Base-by-base conservation (phyloP, 768 basidiomycete genomes). In the Lepiota brunneoincarnata region DNA sequence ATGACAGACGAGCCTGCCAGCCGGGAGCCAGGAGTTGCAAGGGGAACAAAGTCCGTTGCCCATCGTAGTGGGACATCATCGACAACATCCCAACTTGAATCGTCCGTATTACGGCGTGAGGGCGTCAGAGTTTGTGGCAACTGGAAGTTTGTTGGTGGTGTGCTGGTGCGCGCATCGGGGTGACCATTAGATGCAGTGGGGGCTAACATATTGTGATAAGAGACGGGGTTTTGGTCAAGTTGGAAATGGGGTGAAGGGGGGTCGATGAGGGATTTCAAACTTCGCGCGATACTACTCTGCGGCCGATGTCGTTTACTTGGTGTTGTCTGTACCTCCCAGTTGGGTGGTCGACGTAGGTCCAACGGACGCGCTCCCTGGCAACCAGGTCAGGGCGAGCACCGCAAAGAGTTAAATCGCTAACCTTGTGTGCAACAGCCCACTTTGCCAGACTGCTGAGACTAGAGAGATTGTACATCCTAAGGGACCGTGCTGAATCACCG, bases 1-100 rank as follows among this genome's bases (percentile, higher is more conserved):
- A 82, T 61, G 12, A 90, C 83, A 2, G 82, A 79, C 1, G 75
- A 61, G 53, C 77, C 80, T 23, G 75, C 69, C 40, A 92, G 69
- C 41, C 89, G 76, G 21, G 89, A 88, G 2, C 86, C 82, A 21
- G 78, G 67, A 2, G 79, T 69, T 4, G 89, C 89, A n/a, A 93
- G 77, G 0, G 89, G 84, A 2, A 90, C 87, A 63, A 81, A 93
- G 66, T 93, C 91, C 0, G 86, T 87, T n/a, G 90, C 89, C 91
- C 91, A 93, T 28, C 88, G 80, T 41, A 92, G 62, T 1, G 89
- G 87, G 7, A 88, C 69, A 43, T 82, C 80, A 11, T 91, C 89
- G 0, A 91, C 75, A 5, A 91, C 63, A 64, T 92, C 90, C 90
- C 89, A 86, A 26, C 71, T 74, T 11, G 80, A 76, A 44, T 83